Conservation (phyloP, 148 eudicot genomes). For the Camellia sinensis region DNA sequence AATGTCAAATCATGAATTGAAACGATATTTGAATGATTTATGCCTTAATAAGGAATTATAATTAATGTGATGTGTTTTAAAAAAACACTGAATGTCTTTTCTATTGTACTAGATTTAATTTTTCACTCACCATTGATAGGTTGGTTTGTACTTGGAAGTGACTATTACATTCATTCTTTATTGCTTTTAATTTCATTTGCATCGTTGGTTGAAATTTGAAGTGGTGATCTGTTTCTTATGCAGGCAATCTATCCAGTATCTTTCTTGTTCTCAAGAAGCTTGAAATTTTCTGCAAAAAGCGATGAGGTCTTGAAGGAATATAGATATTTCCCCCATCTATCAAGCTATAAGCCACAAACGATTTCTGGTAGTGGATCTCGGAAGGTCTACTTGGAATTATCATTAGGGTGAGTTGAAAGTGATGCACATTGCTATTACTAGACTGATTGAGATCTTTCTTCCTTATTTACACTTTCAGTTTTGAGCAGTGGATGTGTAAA, state of each 20-base stretch:
- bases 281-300: constrained; percentile 58
- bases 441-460: neutral
- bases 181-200: constrained; percentile 2
- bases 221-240: constrained; percentile 15
- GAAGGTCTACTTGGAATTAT: constrained; percentile 65
- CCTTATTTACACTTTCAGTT: neutral
- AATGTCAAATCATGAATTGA: neutral
- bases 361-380: constrained; percentile 48
- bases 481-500: neutral
- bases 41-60: neutral
- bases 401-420: constrained; percentile 60
- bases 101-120: neutral
- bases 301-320: constrained; percentile 55
- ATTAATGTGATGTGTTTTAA: neutral
- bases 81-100: neutral
- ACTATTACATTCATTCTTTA: constrained; percentile 3
- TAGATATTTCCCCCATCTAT: constrained; percentile 56
- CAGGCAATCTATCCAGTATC: constrained; percentile 83
- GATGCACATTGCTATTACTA: neutral
- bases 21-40: constrained; percentile 15
- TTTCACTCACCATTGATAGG: neutral
- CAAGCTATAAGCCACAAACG: constrained; percentile 45
- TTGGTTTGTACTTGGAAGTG: neutral
- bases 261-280: constrained; percentile 62
- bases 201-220: constrained; percentile 14